phyloP scores from a whole-genome alignment of 306 rosid species.

The Citrullus amarus region DNA sequence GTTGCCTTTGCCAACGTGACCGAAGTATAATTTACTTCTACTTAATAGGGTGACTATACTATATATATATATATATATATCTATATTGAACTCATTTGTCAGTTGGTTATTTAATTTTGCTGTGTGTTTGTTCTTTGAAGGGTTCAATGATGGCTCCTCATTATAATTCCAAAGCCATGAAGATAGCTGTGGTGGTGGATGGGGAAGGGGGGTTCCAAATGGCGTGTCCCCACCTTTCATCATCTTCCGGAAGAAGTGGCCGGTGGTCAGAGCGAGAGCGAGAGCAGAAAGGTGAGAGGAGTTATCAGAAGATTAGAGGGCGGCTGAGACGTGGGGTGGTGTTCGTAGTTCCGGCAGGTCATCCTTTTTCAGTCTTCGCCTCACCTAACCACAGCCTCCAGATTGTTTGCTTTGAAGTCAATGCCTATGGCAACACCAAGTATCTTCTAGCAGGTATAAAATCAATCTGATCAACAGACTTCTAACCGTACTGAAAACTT shows the following conservation, averaged over 20 bases:
- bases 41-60: neutral
- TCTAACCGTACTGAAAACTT: neutral
- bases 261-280: neutral
- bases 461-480: neutral
- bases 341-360: neutral
- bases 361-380: neutral
- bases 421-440: neutral
- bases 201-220: neutral
- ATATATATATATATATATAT: too few species aligned
- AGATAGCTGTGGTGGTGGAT: neutral
- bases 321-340: neutral
- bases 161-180: neutral
- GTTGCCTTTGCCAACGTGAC: slow-evolving; percentile 42
- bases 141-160: slow-evolving; percentile 7
- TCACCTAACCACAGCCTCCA: neutral
- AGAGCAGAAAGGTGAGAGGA: neutral
- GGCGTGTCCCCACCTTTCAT: neutral
- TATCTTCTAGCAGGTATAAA: neutral
- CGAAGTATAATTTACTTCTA: slow-evolving; percentile 14
- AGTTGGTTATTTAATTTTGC: neutral
- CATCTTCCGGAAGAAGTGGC: neutral
- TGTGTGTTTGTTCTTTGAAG: neutral
- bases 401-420: slow-evolving; percentile 2
- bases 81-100: neutral
- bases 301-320: slow-evolving; percentile 1